Base-by-base conservation (phyloP, 2,329 filamentous ascomycete species). In the Sarocladium oryzae region DNA sequence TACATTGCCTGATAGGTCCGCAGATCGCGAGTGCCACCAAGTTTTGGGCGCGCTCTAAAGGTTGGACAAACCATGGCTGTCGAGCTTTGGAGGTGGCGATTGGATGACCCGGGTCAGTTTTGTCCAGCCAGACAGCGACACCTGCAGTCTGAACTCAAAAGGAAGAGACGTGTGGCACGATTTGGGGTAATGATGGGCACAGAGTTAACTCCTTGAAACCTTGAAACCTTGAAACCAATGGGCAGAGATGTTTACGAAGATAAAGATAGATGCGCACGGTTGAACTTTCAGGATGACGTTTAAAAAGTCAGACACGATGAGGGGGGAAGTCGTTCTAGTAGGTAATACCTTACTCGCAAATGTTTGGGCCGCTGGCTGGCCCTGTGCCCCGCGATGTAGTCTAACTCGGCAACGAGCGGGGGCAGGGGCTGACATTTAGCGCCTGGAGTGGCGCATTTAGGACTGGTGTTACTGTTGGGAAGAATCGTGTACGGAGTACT, bases 381-480 rank as follows among this genome's bases (percentile, higher is more conserved):
- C 6, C 43, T 32, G 43, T 48, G 43, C 43, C 43, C 43, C 43
- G 43, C 43, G 43, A 48, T 48, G 26, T n/a, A 23, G 43, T 48
- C 43, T 48, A 9, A 48, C 43, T 30, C 43, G 43, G 43, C 43
- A 48, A 48, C 43, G 43, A 16, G 28, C 26, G 24, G 43, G 43
- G 28, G n/a, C n/a, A 11, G n/a, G 6, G 26, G 43, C 40, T 43
- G 40, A 43, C 40, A 28, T 37, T 18, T 30, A 20, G 36, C 36
- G 13, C 11, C 36, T 20, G 36, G 36, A 18, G 36, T 20, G 36
- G 36, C 36, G 36, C 16, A 3, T 40, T 13, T 4, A 20, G 36
- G 16, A 7, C 21, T n/a, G 8, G 16, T 15, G 33, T 36, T n/a
- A 8, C 16, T 36, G 16, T n/a, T 36, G n/a, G n/a, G n/a, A n/a